These are phyloP conservation scores for Neurospora sp. DNA, from an alignment of 495 filamentous ascomycete genomes.

Conservation along the genomic window DNA sequence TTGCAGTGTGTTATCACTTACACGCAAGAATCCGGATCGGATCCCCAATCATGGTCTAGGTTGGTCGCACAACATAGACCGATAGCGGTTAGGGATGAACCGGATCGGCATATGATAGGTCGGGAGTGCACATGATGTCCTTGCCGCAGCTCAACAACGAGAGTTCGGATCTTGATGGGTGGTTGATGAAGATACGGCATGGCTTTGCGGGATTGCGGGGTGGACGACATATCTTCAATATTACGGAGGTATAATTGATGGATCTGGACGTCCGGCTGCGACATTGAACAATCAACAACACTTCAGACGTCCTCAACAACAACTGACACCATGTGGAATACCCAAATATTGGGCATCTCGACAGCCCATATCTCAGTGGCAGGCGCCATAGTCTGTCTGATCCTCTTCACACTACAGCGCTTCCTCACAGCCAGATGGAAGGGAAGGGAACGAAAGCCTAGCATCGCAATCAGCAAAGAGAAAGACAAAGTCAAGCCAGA, in stretches of 20 bases:
- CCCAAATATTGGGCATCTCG: background rate
- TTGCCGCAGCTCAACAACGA: background rate
- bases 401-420: background rate
- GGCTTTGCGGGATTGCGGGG: background rate
- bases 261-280: background rate
- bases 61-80: background rate
- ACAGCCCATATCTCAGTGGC: background rate
- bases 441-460: background rate
- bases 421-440: background rate
- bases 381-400: background rate
- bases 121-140: background rate
- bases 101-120: background rate
- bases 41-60: background rate
- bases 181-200: background rate
- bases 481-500: background rate
- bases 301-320: background rate
- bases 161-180: background rate
- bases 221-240: background rate
- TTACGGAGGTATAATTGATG: background rate
- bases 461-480: background rate
- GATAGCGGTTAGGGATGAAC: background rate
- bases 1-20: background rate
- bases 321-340: background rate
- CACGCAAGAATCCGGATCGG: background rate
- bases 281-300: background rate